Conservation (phyloP, 1,284 basidiomycete species). For the Ustilago xerochloae region DNA sequence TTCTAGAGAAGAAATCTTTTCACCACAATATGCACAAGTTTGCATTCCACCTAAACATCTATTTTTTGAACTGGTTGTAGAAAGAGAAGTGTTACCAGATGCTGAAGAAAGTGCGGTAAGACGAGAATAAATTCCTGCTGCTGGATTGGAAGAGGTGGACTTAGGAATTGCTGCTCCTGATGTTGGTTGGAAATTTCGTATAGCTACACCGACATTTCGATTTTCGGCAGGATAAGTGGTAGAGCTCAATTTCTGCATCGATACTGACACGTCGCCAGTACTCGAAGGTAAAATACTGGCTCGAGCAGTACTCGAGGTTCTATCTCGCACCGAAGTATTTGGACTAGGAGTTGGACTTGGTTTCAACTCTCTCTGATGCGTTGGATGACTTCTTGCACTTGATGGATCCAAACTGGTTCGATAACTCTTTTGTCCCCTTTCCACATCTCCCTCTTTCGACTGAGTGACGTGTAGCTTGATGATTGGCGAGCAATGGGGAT, state of each 20-base stretch:
- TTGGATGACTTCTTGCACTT: slow-evolving; percentile 29
- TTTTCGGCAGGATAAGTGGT: background rate
- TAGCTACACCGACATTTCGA: background rate
- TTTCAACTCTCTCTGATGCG: slow-evolving; percentile 42
- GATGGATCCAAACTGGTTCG: slow-evolving; percentile 11
- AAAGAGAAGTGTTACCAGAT: slow-evolving; percentile 6
- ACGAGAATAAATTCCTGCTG: slow-evolving; percentile 47
- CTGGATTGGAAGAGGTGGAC: slow-evolving; percentile 41
- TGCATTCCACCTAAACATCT: slow-evolving; percentile 47
- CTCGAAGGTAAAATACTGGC: background rate
- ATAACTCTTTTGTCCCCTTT: slow-evolving; percentile 13
- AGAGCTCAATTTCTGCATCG: background rate
- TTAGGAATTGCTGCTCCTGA: slow-evolving; percentile 54
- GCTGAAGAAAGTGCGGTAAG: slow-evolving; percentile 12
- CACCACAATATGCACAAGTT: slow-evolving; percentile 43
- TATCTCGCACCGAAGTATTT: slow-evolving; percentile 12
- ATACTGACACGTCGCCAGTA: no score
- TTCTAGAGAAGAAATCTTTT: slow-evolving; percentile 51
- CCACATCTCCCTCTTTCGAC: background rate
- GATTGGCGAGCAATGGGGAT: slow-evolving; percentile 29
- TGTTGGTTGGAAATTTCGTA: slow-evolving; percentile 42
- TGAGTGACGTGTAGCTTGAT: slow-evolving; percentile 16
- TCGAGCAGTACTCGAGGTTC: background rate
- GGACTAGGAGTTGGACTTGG: slow-evolving; percentile 33
- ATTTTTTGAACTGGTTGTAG: background rate